phyloP scores from a whole-genome alignment of 148 eudicot genomes.

The Mesembryanthemum crystallinum region DNA sequence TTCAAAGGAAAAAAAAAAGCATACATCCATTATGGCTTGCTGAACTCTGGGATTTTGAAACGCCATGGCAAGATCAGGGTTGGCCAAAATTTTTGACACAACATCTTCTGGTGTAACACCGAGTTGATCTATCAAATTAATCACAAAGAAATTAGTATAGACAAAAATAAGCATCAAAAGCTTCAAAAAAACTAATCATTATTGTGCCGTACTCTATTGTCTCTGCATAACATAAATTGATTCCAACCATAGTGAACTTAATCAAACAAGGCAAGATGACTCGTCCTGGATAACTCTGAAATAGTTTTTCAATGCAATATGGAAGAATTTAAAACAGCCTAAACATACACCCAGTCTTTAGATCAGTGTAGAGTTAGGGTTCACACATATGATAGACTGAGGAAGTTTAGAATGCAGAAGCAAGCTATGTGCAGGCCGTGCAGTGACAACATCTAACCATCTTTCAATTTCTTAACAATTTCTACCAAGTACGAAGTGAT shows the following conservation, averaged over 20 bases:
- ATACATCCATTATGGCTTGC: slow-evolving; percentile 97
- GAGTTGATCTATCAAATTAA: slow-evolving; percentile 62
- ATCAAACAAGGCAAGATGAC: background rate
- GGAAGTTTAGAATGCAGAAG: too few relatives aligned
- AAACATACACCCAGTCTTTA: too few relatives aligned
- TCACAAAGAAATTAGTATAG: slow-evolving; percentile 14
- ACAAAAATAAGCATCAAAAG: background rate
- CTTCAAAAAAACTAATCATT: background rate
- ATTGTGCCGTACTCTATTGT: background rate
- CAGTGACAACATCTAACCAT: too few relatives aligned
- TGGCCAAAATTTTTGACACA: slow-evolving; percentile 86
- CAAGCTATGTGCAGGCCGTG: too few relatives aligned
- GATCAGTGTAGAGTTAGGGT: too few relatives aligned
- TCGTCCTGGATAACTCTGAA: too few relatives aligned
- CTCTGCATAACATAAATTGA: too few relatives aligned
- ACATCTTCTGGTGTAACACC: slow-evolving; percentile 96
- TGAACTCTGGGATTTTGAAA: slow-evolving; percentile 97
- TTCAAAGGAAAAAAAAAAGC: slow-evolving; percentile 18
- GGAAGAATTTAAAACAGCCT: too few relatives aligned
- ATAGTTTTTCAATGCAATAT: too few relatives aligned
- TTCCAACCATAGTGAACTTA: background rate
- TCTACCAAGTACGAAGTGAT: too few relatives aligned
- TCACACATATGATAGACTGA: too few relatives aligned
- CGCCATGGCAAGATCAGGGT: slow-evolving; percentile 95
- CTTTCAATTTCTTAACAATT: too few relatives aligned